Base-by-base conservation (phyloP, 306 rosid species). In the Inga oerstediana region DNA sequence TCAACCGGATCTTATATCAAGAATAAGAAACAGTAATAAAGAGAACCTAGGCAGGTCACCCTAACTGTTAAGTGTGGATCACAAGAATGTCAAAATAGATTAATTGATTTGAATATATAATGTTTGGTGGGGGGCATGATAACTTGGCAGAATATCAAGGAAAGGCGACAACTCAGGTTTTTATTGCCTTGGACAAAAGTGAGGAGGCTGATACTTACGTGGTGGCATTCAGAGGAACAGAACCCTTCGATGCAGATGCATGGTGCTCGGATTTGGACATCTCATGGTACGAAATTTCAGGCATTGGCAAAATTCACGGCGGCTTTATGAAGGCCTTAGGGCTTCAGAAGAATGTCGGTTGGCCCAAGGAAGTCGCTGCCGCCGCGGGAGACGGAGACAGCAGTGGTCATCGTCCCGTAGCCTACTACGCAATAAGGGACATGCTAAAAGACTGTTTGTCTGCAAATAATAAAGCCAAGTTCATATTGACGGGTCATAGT, bases 241-340 rank as follows among this genome's bases (percentile, higher is more conserved):
- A 94, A 52, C 88, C 91, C 1, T 94, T 93, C 30, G 92, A 94
- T 70, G 81, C 97, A 0, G 94, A 94, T 30, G 97, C 91, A 14
- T 94, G 97, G 94, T 87, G 93, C 87, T 85, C 98, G 0, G 94
- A 94, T 83, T 74, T 93, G 7, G 97, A 94, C 85, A 85, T 94
- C 44, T 94, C 97, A 0, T 94, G 98, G 98, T 94, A 94, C 14
- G 89, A 83, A 4, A 81, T 92, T 48, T 72, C 74, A 0, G 90
- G 87, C 1, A 56, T 83, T 1, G 98, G 97, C 41, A 91, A 49
- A 78, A 86, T 91, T 37, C 98, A 93, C 32, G 93, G 97, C 2
- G 97, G 98, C 32, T 94, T 93, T 49, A 90, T 93, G 93, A 94
- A 94, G 76, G 91, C 97, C 35, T 85, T 94, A 13, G 98, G 97